Percentiles rank a stretch among this genome's conserved stretches.
Conservation (phyloP, 495 filamentous ascomycete species). For the Neurospora sp. region DNA sequence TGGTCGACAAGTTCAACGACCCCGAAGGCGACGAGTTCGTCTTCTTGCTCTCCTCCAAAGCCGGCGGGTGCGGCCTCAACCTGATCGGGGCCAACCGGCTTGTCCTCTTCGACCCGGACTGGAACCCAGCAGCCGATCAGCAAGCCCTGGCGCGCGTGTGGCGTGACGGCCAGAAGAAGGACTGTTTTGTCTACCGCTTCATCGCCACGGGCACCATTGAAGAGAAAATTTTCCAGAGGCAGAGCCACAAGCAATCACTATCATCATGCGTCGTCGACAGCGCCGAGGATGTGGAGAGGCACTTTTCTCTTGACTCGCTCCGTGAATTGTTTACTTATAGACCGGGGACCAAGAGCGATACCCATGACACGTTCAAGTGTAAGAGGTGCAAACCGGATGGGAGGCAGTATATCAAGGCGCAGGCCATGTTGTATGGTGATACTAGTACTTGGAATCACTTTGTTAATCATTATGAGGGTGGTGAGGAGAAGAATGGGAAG, state of each 20-base stretch:
- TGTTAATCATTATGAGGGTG: slow-evolving; percentile 45
- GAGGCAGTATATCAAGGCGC: slow-evolving; percentile 75
- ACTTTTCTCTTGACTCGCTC: slow-evolving; percentile 83
- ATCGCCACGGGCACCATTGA: slow-evolving; percentile 97
- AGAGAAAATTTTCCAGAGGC: slow-evolving; percentile 98
- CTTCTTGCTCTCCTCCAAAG: slow-evolving; percentile 92
- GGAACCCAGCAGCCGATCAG: slow-evolving; percentile 98
- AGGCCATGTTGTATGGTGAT: slow-evolving; percentile 92
- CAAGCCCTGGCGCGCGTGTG: slow-evolving; percentile 95
- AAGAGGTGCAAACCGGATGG: slow-evolving; percentile 87
- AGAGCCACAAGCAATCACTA: slow-evolving; percentile 94
- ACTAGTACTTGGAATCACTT: slow-evolving; percentile 99
- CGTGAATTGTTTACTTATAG: slow-evolving; percentile 91
- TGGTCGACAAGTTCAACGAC: slow-evolving; percentile 98
- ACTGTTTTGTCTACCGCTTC: slow-evolving; percentile 98
- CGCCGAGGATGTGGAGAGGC: slow-evolving; percentile 91
- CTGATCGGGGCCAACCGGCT: slow-evolving; percentile 95
- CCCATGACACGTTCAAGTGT: slow-evolving; percentile 98
- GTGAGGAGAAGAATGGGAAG: background rate
- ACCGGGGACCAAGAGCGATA: slow-evolving; percentile 75
- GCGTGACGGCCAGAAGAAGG: slow-evolving; percentile 98
- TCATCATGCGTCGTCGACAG: slow-evolving; percentile 97
- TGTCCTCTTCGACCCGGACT: slow-evolving; percentile 96
- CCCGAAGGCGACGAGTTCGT: slow-evolving; percentile 85
- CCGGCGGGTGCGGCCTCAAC: slow-evolving; percentile 94